These are phyloP conservation scores for Penicillium atrosanguineum DNA, from an alignment of 495 filamentous ascomycete genomes.

Conservation along the genomic window DNA sequence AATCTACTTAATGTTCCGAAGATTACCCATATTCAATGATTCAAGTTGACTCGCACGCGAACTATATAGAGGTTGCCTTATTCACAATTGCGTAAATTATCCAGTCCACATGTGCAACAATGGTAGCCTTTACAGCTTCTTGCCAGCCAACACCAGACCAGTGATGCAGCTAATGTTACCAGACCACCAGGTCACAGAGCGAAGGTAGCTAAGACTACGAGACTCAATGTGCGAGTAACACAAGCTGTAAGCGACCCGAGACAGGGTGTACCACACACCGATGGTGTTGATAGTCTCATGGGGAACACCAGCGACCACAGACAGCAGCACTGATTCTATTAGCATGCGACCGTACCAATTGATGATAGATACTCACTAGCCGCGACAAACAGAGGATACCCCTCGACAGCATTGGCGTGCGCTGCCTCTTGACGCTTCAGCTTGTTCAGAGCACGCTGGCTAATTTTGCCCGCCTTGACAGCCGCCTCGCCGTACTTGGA, in stretches of 20 bases:
- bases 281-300: conserved; percentile 39
- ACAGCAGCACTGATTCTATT: conserved; percentile 25
- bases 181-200: conserved; percentile 46
- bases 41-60: too few relatives aligned
- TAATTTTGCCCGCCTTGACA: conserved; percentile 49
- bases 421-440: conserved; percentile 48
- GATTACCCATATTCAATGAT: not conserved
- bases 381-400: conserved; percentile 45
- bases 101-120: not conserved
- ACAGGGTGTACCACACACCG: conserved; percentile 43
- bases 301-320: conserved; percentile 35
- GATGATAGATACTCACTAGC: conserved; percentile 26
- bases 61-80: too few relatives aligned
- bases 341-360: not conserved
- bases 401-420: conserved; percentile 49
- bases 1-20: not conserved
- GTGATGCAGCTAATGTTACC: conserved; percentile 44
- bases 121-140: conserved; percentile 20
- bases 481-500: conserved; percentile 43
- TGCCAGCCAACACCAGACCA: conserved; percentile 27
- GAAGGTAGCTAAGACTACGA: conserved; percentile 31
- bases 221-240: conserved; percentile 42
- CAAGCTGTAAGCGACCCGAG: conserved; percentile 36
- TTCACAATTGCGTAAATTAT: not conserved
- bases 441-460: conserved; percentile 38